Evolutionary conservation across 345 rosid genomes (phyloP).

Genomic region (Linum usitatissimum): DNA sequence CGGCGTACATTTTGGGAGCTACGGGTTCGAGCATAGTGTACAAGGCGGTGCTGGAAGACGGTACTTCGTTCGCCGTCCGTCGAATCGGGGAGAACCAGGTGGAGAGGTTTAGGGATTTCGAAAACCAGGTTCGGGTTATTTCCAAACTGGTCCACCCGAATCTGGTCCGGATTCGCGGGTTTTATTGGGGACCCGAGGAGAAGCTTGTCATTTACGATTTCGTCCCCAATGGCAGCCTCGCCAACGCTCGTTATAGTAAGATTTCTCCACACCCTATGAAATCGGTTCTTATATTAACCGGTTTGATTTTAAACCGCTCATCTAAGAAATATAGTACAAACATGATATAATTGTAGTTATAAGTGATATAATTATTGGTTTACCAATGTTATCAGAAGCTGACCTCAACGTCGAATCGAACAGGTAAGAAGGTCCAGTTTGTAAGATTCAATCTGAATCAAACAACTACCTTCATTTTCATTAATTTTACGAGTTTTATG

Average conservation of each 20-base stretch:
- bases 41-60: slow-evolving; percentile 87
- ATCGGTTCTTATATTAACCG: too few species aligned
- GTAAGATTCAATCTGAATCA: too few species aligned
- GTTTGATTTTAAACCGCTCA: too few species aligned
- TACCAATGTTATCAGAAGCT: too few species aligned
- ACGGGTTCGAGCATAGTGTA: slow-evolving; percentile 89
- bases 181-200: slow-evolving; percentile 66
- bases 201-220: slow-evolving; percentile 72
- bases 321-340: too few species aligned
- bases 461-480: too few species aligned
- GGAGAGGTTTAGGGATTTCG: slow-evolving; percentile 78
- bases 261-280: neutral
- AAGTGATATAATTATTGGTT: too few species aligned
- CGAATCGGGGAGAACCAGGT: slow-evolving; percentile 67
- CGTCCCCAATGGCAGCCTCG: slow-evolving; percentile 80
- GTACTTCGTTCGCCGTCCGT: slow-evolving; percentile 75
- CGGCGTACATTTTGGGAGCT: slow-evolving; percentile 69
- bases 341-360: too few species aligned
- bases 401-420: too few species aligned
- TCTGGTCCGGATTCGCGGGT: slow-evolving; percentile 79
- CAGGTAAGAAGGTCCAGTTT: too few species aligned
- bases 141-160: slow-evolving; percentile 80
- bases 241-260: slow-evolving; percentile 90
- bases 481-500: too few species aligned
- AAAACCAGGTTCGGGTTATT: slow-evolving; percentile 63